Evolutionary conservation across 257 asterid genomes (phyloP), one percentile per base, ranked within the genome.

Genomic region (Voacanga thouarsii): DNA sequence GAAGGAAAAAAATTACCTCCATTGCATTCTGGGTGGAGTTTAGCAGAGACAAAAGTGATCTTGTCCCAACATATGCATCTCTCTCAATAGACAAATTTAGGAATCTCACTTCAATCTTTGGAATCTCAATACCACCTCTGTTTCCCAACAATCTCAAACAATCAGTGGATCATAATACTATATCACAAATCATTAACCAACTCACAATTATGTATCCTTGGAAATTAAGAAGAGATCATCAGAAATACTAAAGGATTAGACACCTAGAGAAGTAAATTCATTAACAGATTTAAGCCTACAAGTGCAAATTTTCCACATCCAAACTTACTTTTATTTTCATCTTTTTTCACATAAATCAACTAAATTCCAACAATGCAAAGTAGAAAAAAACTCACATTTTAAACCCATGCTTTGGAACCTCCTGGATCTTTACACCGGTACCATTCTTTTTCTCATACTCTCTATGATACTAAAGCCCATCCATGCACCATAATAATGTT

Each of bases 41-140:
- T 73, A 88, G 79, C 77, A 94, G 85, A 73, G 98, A 92, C 26
- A 97, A 97, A 69, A 94, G 91, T 45, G 98, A 97, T 81, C 98
- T 88, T 47, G 85, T 80, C 47, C 97, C 98, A 47, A 88, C 87
- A 85, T 85, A 89, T 57, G 97, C 96, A 83, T 94, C 97, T 80
- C 98, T 97, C 79, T 90, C 91, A 30, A 94, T 77, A 23, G 89
- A 84, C 28, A 94, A 51, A 83, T 91, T 85, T 88, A 92, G 80
- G 51, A 80, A 94, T 79, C 98, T 87, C 78, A 92, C 97, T 81
- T 94, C 98, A 68, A 92, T 85, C 81, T 85, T 89, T 16, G 98
- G 98, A 44, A 92, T 90, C 71, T 94, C 97, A 75, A 94, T 85
- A 12, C 97, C 98, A 7, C 92, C 98, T 84, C 98, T 89, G 82